A percentile compares a stretch with the other conserved stretches of the same genome.
Conservation (phyloP, 495 filamentous ascomycete species). For the Cercophora newfieldiana region DNA sequence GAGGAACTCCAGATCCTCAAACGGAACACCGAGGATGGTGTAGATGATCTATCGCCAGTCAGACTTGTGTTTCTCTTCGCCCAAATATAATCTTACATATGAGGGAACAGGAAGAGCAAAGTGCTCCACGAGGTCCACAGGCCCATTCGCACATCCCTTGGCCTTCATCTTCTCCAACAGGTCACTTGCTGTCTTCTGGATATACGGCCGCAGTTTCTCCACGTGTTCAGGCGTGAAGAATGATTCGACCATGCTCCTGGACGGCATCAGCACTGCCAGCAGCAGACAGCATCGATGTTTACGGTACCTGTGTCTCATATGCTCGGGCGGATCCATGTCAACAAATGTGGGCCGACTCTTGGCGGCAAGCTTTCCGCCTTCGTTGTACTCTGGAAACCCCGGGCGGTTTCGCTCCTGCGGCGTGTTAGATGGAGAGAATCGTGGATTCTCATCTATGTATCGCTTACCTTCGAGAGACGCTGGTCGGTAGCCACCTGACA, state of each 20-base stretch:
- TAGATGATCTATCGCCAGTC: slow-evolving; percentile 44
- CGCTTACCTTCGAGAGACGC: slow-evolving; percentile 38
- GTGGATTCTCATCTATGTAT: too few species aligned
- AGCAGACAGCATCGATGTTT: too few species aligned
- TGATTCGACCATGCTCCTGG: slow-evolving; percentile 43
- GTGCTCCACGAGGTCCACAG: slow-evolving; percentile 44
- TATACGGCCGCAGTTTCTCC: slow-evolving; percentile 40
- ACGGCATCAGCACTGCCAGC: neutral
- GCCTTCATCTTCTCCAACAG: slow-evolving; percentile 39
- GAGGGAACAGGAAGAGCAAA: slow-evolving; percentile 48
- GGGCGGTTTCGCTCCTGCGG: slow-evolving; percentile 39
- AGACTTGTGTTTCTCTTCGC: neutral
- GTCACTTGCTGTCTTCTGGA: slow-evolving; percentile 44
- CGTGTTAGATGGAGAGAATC: neutral
- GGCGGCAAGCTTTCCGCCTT: slow-evolving; percentile 42
- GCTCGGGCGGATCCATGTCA: slow-evolving; percentile 49
- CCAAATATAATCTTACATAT: slow-evolving; percentile 30
- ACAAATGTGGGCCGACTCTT: slow-evolving; percentile 51
- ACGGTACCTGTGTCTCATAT: slow-evolving; percentile 41
- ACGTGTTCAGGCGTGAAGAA: slow-evolving; percentile 41
- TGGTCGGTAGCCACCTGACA: slow-evolving; percentile 43
- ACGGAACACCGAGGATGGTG: slow-evolving; percentile 47
- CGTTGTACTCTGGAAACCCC: slow-evolving; percentile 47
- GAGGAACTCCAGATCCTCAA: slow-evolving; percentile 46
- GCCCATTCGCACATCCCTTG: slow-evolving; percentile 30